These are phyloP conservation scores for Phycomyces nitens DNA, from an alignment of 192 early-diverging fungal genomes.

Conservation along the genomic window DNA sequence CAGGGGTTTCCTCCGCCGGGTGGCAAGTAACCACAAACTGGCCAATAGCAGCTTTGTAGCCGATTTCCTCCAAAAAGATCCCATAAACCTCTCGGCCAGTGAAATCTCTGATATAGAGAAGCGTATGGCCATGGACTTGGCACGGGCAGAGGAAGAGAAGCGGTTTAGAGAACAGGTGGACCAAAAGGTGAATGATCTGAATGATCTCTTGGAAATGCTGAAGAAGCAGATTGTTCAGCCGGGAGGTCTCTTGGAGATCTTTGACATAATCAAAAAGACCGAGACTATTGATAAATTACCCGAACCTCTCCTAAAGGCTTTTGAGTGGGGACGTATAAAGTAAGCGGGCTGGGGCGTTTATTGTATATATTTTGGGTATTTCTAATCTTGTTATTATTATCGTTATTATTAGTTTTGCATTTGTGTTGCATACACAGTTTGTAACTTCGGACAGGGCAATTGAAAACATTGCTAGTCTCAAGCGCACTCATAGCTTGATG, in stretches of 20 bases:
- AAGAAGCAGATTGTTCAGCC: slow-evolving; percentile 43
- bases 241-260: slow-evolving; percentile 35
- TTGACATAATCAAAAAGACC: slow-evolving; percentile 30
- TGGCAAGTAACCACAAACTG: slow-evolving; percentile 31
- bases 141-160: slow-evolving; percentile 37
- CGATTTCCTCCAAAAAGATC: slow-evolving; percentile 39
- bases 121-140: slow-evolving; percentile 38
- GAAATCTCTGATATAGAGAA: slow-evolving; percentile 37
- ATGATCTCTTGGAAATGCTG: slow-evolving; percentile 42
- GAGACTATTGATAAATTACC: slow-evolving; percentile 42
- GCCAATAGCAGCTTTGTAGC: slow-evolving; percentile 29
- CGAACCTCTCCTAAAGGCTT: slow-evolving; percentile 32
- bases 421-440: slow-evolving; percentile 49
- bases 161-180: slow-evolving; percentile 46
- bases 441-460: slow-evolving; percentile 48
- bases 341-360: too few relatives aligned
- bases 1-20: slow-evolving; percentile 39
- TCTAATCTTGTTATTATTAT: slow-evolving; percentile 1
- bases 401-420: slow-evolving; percentile 45
- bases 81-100: slow-evolving; percentile 30
- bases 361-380: too few relatives aligned
- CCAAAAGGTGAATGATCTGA: slow-evolving; percentile 41
- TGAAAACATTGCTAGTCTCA: slow-evolving; percentile 46
- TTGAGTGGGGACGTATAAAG: slow-evolving; percentile 58
- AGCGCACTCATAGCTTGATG: slow-evolving; percentile 50